phyloP scores from a whole-genome alignment of 2,329 filamentous ascomycete genomes.

The Lachnellula occidentalis region DNA sequence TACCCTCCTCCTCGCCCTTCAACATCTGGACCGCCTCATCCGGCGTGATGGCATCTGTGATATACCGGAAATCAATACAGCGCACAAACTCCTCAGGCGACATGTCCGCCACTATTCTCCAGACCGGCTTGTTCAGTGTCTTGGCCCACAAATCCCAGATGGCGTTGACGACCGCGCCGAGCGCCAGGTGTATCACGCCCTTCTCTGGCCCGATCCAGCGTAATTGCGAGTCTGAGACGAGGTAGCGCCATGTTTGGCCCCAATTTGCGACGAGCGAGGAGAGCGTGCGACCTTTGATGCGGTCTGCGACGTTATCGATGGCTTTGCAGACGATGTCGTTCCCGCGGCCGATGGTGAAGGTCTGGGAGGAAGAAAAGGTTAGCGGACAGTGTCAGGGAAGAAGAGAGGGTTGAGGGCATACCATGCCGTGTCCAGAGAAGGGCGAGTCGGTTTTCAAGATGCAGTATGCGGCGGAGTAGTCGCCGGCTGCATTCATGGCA shows the following conservation, averaged over 20 bases:
- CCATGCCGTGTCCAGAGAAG: slow-evolving; percentile 73
- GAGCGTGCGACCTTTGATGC: slow-evolving; percentile 69
- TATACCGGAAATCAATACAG: slow-evolving; percentile 92
- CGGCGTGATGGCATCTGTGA: slow-evolving; percentile 86
- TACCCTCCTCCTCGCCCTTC: slow-evolving; percentile 58
- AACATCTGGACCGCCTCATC: slow-evolving; percentile 74
- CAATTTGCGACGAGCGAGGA: slow-evolving; percentile 73
- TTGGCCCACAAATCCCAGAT: slow-evolving; percentile 97
- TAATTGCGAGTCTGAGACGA: slow-evolving; percentile 86
- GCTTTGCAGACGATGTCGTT: slow-evolving; percentile 89
- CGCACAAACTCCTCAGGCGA: slow-evolving; percentile 77
- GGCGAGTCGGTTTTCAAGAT: slow-evolving; percentile 76
- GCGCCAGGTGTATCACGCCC: slow-evolving; percentile 86
- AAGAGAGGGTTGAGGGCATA: slow-evolving; percentile 30
- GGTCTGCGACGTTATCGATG: slow-evolving; percentile 71
- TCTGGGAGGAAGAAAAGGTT: slow-evolving; percentile 35
- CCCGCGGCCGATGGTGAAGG: slow-evolving; percentile 81
- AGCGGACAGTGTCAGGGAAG: not conserved
- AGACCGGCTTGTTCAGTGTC: slow-evolving; percentile 77
- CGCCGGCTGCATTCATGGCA: slow-evolving; percentile 91
- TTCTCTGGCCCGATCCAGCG: slow-evolving; percentile 95
- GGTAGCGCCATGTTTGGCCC: slow-evolving; percentile 84
- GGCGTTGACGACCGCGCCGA: slow-evolving; percentile 84
- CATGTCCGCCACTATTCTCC: slow-evolving; percentile 88
- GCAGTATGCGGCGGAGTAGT: slow-evolving; percentile 93